A percentile compares a stretch with the other conserved stretches of the same genome.
These are phyloP conservation scores for Brassica hybrid DNA, from an alignment of 441 rosid species.

Conservation along the genomic window DNA sequence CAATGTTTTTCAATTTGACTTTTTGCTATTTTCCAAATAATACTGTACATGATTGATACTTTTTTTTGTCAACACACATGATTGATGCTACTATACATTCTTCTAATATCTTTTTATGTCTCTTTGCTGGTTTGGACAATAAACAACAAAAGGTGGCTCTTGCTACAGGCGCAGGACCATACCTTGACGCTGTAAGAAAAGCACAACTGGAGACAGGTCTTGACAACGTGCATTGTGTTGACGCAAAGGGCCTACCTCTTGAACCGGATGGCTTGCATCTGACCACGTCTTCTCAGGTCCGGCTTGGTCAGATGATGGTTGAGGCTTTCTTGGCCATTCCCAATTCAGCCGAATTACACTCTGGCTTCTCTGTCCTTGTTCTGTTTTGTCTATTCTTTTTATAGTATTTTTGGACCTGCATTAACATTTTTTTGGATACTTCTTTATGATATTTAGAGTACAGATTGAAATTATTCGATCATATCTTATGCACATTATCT, in stretches of 20 bases:
- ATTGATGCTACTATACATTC: background rate
- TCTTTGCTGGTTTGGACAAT: conserved; percentile 5
- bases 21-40: background rate
- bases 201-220: conserved; percentile 55
- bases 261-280: conserved; percentile 75
- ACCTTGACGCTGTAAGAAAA: conserved; percentile 53
- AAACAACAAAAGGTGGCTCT: conserved; percentile 60
- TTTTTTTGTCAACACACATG: background rate
- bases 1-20: background rate
- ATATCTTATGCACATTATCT: background rate
- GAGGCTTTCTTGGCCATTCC: conserved; percentile 49
- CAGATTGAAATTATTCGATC: conserved; percentile 19
- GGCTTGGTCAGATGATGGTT: conserved; percentile 65
- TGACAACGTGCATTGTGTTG: conserved; percentile 55
- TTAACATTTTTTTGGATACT: background rate
- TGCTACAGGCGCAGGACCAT: conserved; percentile 70
- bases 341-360: conserved; percentile 29
- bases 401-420: conserved; percentile 9
- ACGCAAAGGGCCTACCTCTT: conserved; percentile 69
- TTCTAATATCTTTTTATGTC: background rate
- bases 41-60: background rate
- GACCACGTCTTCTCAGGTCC: conserved; percentile 69
- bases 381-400: background rate
- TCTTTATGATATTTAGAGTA: background rate
- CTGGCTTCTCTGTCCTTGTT: conserved; percentile 29